phyloP scores from a whole-genome alignment of 2,329 filamentous ascomycete species.

The Trichoderma hamatum region DNA sequence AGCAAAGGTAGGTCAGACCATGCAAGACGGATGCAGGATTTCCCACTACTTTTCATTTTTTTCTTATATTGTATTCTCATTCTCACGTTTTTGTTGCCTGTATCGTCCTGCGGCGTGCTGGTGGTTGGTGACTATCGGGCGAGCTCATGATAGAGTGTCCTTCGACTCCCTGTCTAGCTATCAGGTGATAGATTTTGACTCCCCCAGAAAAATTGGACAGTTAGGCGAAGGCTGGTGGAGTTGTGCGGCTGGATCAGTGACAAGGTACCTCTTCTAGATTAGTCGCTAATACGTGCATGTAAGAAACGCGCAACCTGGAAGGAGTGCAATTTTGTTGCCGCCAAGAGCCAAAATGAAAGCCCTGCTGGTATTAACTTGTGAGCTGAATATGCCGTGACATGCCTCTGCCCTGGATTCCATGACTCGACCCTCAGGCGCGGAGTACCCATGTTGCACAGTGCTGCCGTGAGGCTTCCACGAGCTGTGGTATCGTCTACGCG shows the following conservation, averaged over 20 bases:
- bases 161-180: conserved; percentile 4
- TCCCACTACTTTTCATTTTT: not conserved
- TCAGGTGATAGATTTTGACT: conserved; percentile 17
- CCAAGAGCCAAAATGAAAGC: not conserved
- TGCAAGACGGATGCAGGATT: conserved; percentile 9
- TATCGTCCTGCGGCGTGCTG: not conserved
- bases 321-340: not conserved
- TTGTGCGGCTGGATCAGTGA: conserved; percentile 20
- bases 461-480: not conserved
- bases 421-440: conserved; percentile 2
- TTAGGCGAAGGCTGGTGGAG: conserved; percentile 21
- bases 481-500: not conserved
- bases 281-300: conserved; percentile 8
- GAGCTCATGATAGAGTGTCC: not conserved
- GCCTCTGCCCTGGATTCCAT: not conserved
- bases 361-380: not conserved
- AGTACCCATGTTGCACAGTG: not conserved
- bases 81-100: not conserved
- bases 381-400: conserved; percentile 17
- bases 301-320: conserved; percentile 4
- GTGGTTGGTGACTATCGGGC: not conserved
- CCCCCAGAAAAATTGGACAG: conserved; percentile 3
- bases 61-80: not conserved
- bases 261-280: conserved; percentile 8
- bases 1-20: conserved; percentile 16